Base-by-base conservation (phyloP, 305 asterid genomes). In the Fraxinus angustifolia region DNA sequence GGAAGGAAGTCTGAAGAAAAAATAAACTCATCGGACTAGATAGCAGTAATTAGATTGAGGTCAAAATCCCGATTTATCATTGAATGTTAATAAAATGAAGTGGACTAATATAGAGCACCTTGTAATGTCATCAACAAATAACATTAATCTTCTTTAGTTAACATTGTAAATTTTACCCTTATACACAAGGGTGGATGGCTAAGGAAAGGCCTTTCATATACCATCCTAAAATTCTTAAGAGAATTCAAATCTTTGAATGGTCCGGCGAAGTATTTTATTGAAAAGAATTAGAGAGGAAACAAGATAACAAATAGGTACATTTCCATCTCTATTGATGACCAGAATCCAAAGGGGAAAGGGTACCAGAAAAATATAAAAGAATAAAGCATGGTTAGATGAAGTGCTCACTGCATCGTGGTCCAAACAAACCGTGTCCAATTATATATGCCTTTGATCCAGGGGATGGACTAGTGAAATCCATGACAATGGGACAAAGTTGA, bases 381-480 rank as follows among this genome's bases (percentile, higher is more conserved):
- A 14, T 2, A 72, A 38, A 71, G 30, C 80, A 23, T 21, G 74
- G 73, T 8, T 11, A 72, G 82, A 82, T 17, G 62, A 81, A 85
- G 78, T 60, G 7, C 74, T 86, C 90, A 96, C 99, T 96, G 81
- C 92, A 90, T 78, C 98, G 97, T 73, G 99, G 99, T 84, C 99
- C 99, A 92, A 94, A 93, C 77, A 96, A 88, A 45, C 98, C 98
- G 74, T 94, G 98, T 68, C 98, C 97, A 48, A 94, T 89, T 82
- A 94, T 92, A 90, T 87, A 93, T 28, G 91, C 95, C 85, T 91
- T 91, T 78, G 99, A 96, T 86, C 98, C 99, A 75, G 93, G 90
- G 56, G 87, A 77, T 8, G 99, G 99, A 83, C 93, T 83, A 35
- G 78, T 86, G 79, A 89, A 83, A 80, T 96, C 93, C 82, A 90